Evolutionary conservation across 331 rosid genomes (phyloP).

Genomic region (Ulmus americana): DNA sequence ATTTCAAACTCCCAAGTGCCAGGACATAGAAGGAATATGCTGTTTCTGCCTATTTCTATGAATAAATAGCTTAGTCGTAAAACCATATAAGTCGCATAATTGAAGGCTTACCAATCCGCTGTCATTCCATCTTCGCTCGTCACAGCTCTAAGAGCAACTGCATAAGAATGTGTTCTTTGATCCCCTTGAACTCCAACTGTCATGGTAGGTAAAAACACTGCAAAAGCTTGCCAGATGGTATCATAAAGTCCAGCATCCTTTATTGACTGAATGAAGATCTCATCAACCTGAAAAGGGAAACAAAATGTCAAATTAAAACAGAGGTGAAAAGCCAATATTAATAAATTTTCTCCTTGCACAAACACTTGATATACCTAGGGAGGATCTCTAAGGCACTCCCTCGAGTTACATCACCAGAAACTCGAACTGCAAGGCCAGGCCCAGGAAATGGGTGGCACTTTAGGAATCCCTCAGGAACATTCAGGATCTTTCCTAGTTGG

Average conservation of each 20-base stretch:
- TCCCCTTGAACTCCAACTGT: conserved; percentile 99
- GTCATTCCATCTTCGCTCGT: conserved; percentile 99
- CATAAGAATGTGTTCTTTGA: conserved; percentile 95
- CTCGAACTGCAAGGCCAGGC: conserved; percentile 94
- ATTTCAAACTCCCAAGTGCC: background rate
- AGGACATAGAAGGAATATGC: background rate
- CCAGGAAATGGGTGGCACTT: conserved; percentile 98
- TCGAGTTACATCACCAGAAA: conserved; percentile 80
- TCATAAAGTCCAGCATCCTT: conserved; percentile 94
- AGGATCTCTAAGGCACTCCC: conserved; percentile 78
- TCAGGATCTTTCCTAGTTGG: conserved; percentile 67
- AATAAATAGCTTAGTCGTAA: background rate
- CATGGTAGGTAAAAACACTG: conserved; percentile 80
- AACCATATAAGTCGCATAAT: background rate
- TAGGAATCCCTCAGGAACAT: conserved; percentile 70
- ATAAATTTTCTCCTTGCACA: background rate
- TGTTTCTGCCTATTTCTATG: background rate
- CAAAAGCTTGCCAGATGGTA: conserved; percentile 94
- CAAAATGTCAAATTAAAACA: background rate
- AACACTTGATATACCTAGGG: conserved; percentile 44
- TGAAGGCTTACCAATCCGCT: conserved; percentile 74
- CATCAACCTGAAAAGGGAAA: conserved; percentile 63
- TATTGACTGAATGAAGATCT: conserved; percentile 88
- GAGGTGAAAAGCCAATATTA: background rate
- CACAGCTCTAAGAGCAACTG: conserved; percentile 89